Evolutionary conservation across 73 alveolate species (phyloP).

Genomic region (Paramecium caudatum): DNA sequence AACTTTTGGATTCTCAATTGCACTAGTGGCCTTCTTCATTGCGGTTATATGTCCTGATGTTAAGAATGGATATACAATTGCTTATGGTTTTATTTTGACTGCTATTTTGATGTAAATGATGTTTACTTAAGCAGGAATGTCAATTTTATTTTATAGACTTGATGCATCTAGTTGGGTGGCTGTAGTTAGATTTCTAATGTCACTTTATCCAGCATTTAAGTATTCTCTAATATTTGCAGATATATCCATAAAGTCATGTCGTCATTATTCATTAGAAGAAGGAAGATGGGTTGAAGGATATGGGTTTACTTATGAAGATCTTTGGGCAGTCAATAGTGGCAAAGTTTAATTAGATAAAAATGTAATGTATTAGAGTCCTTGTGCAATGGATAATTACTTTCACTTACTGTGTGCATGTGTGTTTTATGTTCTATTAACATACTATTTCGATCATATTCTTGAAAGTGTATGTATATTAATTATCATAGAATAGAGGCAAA

Average conservation of each 20-base stretch:
- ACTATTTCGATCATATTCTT: slow-evolving; percentile 79
- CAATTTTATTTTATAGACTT: slow-evolving; percentile 66
- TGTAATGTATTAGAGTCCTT: slow-evolving; percentile 4
- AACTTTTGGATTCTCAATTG: slow-evolving; percentile 73
- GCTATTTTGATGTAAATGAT: slow-evolving; percentile 77
- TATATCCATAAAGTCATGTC: slow-evolving; percentile 74
- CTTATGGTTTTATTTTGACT: slow-evolving; percentile 77
- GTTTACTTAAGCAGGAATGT: slow-evolving; percentile 74
- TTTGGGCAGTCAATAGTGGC: slow-evolving; percentile 49
- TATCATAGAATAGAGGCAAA: slow-evolving; percentile 77
- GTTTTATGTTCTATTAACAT: slow-evolving; percentile 60
- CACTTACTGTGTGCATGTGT: slow-evolving; percentile 22
- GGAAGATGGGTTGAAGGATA: slow-evolving; percentile 80
- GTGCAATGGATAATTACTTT: slow-evolving; percentile 56
- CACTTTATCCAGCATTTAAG: slow-evolving; percentile 80
- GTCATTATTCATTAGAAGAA: slow-evolving; percentile 74
- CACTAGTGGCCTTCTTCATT: slow-evolving; percentile 76
- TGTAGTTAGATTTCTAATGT: slow-evolving; percentile 43
- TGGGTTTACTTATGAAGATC: slow-evolving; percentile 74
- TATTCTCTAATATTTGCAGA: slow-evolving; percentile 76
- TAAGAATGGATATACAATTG: slow-evolving; percentile 77
- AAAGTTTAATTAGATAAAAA: slow-evolving; percentile 43
- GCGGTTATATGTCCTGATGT: slow-evolving; percentile 73
- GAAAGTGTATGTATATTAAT: slow-evolving; percentile 33
- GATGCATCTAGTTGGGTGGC: slow-evolving; percentile 76